A percentile compares a stretch with the other conserved stretches of the same genome.
Conservation (phyloP, 2,329 filamentous ascomycete genomes). For the Ophiostoma triangulosporum region DNA sequence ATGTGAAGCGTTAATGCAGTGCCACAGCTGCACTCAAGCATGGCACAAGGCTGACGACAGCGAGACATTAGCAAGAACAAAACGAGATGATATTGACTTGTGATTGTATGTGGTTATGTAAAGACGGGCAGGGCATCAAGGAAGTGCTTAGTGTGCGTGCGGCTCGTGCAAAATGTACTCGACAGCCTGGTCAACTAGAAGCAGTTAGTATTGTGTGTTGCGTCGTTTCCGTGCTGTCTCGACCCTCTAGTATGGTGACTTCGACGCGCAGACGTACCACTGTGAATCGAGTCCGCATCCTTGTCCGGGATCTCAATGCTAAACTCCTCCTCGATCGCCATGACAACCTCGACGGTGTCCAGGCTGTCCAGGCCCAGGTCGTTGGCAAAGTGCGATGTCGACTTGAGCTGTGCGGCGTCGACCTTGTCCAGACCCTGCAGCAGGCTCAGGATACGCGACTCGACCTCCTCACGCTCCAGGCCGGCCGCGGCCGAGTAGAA, state of each 20-base stretch:
- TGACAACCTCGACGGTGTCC: constrained; percentile 98
- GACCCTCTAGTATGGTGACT: neutral
- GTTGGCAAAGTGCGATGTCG: constrained; percentile 82
- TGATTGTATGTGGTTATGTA: neutral
- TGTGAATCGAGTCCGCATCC: constrained; percentile 88
- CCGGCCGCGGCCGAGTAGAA: constrained; percentile 76
- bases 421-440: constrained; percentile 98
- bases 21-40: no score
- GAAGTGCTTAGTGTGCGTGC: constrained; percentile 54
- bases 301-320: constrained; percentile 98
- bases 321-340: constrained; percentile 94
- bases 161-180: constrained; percentile 89
- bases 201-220: neutral
- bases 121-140: neutral
- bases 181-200: constrained; percentile 77
- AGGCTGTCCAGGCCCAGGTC: constrained; percentile 94
- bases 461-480: constrained; percentile 54
- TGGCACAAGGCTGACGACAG: no score
- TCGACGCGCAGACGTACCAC: constrained; percentile 46
- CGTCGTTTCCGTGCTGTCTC: neutral
- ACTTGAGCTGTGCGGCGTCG: constrained; percentile 65
- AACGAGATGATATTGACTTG: no score
- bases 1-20: no score
- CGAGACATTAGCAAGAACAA: no score
- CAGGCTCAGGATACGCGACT: constrained; percentile 83